These are phyloP conservation scores for Paracoccidioides lutzii DNA, from an alignment of 2,329 filamentous ascomycete genomes.

Conservation along the genomic window DNA sequence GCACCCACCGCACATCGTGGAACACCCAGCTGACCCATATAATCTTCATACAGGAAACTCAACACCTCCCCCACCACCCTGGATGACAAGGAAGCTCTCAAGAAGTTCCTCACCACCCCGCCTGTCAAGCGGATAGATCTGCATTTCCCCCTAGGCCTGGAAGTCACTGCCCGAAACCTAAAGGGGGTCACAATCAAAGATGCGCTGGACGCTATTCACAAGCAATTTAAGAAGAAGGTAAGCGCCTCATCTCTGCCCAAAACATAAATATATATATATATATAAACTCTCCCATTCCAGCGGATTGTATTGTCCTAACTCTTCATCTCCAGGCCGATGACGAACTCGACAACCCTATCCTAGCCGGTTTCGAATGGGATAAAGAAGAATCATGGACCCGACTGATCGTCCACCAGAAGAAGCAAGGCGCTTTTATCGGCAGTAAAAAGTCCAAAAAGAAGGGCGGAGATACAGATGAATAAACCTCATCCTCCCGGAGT, in stretches of 20 bases:
- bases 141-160: conserved; percentile 74
- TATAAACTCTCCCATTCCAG: too few species aligned
- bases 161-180: conserved; percentile 79
- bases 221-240: conserved; percentile 94
- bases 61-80: conserved; percentile 69
- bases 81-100: conserved; percentile 74
- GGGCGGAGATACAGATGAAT: conserved; percentile 29
- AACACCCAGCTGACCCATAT: too few species aligned
- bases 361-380: conserved; percentile 94
- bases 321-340: conserved; percentile 84
- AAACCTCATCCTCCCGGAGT: too few species aligned
- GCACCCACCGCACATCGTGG: too few species aligned
- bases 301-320: too few species aligned
- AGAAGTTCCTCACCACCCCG: conserved; percentile 65
- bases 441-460: conserved; percentile 54
- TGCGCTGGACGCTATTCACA: conserved; percentile 87
- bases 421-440: conserved; percentile 45
- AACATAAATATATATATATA: not conserved
- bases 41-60: conserved; percentile 68
- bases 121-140: conserved; percentile 90
- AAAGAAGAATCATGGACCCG: conserved; percentile 81
- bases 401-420: conserved; percentile 74
- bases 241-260: conserved; percentile 21
- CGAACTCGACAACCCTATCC: conserved; percentile 74
- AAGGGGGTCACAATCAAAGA: conserved; percentile 97